Evolutionary conservation across 768 basidiomycete species (phyloP), one percentile per base, ranked within the genome.

Genomic region (Mycena sanguinolenta): DNA sequence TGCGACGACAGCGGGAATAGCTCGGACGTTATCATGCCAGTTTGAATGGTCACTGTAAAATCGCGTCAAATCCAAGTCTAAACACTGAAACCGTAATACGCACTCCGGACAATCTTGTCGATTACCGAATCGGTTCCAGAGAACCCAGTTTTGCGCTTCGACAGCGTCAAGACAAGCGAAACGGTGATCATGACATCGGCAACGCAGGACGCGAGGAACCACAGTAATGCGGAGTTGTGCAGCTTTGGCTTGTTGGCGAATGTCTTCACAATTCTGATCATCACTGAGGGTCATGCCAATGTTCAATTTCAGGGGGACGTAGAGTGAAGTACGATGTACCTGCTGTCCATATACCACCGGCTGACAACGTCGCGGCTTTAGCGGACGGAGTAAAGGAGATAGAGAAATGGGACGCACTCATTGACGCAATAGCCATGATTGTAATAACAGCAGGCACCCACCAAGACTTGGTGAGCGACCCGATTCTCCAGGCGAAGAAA

Each of bases 401-500:
- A 55, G 8, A 17, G 39, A 49, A 27, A 12, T 17, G 54, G 14
- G 16, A 67, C 79, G 17, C 54, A 85, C 84, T 79, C 1, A 82
- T 58, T 7, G 84, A 83, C 23, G 78, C 74, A 2, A 85, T 7
- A 4, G 83, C 78, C n/a, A 86, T 76, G 19, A 77, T 49, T 19
- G 76, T 71, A 38, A 86, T 79, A 28, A 80, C 44, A 1, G 70
- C 63, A 0, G 84, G 78, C 10, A 85, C 69, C 74, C 80, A 79
- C 19, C 73, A 79, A 2, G 79, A 79, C 67, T 83, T 83, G 32
- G 83, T 85, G 38, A 87, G 77, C 17, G 84, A 73, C 62, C 74
- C 78, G 46, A 86, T 84, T 54, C 84, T 78, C 81, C 83, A 84
- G 0, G 84, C 84, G 57, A 86, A 81, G 76, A 85, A 86, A 13